Evolutionary conservation across 805 yeast species (phyloP), one percentile per base, ranked within the genome.

Genomic region (Saccharomycopsis fibuligera): DNA sequence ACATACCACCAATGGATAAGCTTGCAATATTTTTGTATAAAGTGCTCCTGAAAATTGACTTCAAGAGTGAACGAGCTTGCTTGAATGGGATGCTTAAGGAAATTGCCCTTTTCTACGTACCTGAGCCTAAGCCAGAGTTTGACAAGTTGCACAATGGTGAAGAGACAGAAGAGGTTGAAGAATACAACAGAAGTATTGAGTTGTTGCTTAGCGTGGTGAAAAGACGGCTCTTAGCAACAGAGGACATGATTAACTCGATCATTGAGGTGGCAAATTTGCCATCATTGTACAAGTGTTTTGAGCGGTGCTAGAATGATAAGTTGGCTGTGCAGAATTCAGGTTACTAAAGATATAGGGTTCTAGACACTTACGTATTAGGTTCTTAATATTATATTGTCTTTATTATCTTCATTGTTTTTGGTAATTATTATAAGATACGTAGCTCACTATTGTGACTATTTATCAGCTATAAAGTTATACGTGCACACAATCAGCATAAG

Each of bases 191-290:
- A 1, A 21, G 53, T 0, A 57, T 89, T 49, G 95, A 84, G 53
- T 60, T 69, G 0, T 56, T 90, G 1, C 82, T 88, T 54, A 95
- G 95, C 0, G 64, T 75, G 21, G 60, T 87, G 5, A 81, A 82
- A 54, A 69, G 70, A 51, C 66, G 79, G 41, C 75, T 88, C 24
- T 60, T 88, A 12, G 95, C 90, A 0, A 76, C 95, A 0, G 68
- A 68, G 12, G 60, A 58, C 2, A 57, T 88, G 33, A 55, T 64
- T 3, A 60, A 69, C 12, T 81, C 78, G 48, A 78, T 89, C 3
- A 75, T 86, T 4, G 96, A 91, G 62, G 78, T 93, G 35, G 97
- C 99, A 0, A 89, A 83, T 60, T 64, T 93, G 27, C 98, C 98
- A 1, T 96, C 96, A 0, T 68, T 93, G 49, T 93, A 93, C 64